phyloP scores from a whole-genome alignment of 331 rosid genomes.

The Prunus yedoensis region DNA sequence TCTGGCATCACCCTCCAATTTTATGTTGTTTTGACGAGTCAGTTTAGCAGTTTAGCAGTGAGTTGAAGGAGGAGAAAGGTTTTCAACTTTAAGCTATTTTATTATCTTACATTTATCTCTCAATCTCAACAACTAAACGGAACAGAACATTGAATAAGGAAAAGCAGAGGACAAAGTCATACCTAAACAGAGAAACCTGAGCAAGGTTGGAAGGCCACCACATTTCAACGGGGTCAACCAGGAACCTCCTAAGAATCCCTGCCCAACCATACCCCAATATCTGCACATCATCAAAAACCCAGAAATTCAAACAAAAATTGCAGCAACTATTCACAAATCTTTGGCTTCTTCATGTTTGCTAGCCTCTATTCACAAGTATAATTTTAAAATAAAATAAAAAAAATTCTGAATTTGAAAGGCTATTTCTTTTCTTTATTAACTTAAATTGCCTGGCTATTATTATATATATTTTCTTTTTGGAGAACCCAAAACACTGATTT shows the following conservation, averaged over 20 bases:
- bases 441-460: not conserved
- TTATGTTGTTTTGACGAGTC: not conserved
- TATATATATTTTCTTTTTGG: not conserved
- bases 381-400: not conserved
- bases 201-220: slow-evolving; percentile 99
- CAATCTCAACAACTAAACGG: slow-evolving; percentile 15
- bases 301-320: not conserved
- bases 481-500: no score
- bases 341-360: not conserved
- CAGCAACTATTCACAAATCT: not conserved
- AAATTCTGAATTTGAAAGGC: not conserved
- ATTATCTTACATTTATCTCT: not conserved
- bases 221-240: slow-evolving; percentile 98
- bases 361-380: not conserved
- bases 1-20: no score
- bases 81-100: not conserved
- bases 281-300: slow-evolving; percentile 38
- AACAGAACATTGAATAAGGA: not conserved
- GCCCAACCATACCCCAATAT: slow-evolving; percentile 99
- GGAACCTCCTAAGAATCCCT: slow-evolving; percentile 85
- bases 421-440: not conserved
- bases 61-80: not conserved
- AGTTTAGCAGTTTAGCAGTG: not conserved
- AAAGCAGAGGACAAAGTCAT: slow-evolving; percentile 2
- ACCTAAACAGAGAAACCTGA: slow-evolving; percentile 98